These are phyloP conservation scores for Verticillium alfalfae DNA, from an alignment of 2,329 filamentous ascomycete species.

Conservation along the genomic window DNA sequence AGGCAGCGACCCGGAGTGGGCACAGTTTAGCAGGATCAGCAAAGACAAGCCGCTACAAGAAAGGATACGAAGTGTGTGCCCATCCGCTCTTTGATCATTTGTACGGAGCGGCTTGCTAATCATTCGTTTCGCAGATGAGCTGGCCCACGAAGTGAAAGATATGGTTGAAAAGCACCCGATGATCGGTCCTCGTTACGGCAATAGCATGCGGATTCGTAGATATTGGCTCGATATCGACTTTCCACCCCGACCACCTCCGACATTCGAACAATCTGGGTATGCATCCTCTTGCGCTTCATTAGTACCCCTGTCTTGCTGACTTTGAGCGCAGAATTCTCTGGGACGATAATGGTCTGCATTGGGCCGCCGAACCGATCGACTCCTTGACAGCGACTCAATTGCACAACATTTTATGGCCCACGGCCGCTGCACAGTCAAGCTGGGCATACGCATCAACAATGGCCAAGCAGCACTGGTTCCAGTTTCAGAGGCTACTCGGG, in stretches of 20 bases:
- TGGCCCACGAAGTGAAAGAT: constrained; percentile 34
- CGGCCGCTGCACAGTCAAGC: constrained; percentile 40
- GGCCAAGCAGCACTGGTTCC: constrained; percentile 35
- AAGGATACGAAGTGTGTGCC: constrained; percentile 25
- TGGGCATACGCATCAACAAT: constrained; percentile 48
- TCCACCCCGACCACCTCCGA: constrained; percentile 52
- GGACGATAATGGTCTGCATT: constrained; percentile 41
- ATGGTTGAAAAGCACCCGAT: constrained; percentile 36
- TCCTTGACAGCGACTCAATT: constrained; percentile 36
- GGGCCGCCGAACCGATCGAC: constrained; percentile 43
- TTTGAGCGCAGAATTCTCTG: constrained; percentile 37
- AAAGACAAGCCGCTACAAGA: constrained; percentile 42
- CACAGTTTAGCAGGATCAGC: constrained; percentile 52
- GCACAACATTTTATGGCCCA: constrained; percentile 47
- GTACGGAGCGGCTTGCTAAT: neutral
- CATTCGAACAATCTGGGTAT: constrained; percentile 56
- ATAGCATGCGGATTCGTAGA: constrained; percentile 40
- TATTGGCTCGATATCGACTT: constrained; percentile 59
- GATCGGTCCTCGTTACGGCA: constrained; percentile 39
- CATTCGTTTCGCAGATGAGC: constrained; percentile 30
- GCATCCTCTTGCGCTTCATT: constrained; percentile 11
- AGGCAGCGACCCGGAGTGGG: constrained; percentile 58
- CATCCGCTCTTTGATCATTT: neutral
- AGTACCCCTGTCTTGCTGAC: neutral
- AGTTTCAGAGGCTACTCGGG: constrained; percentile 40